A percentile compares a stretch with the other conserved stretches of the same genome.
Evolutionary conservation across 1,284 basidiomycete species (phyloP).

Genomic region (Irpex sp.): DNA sequence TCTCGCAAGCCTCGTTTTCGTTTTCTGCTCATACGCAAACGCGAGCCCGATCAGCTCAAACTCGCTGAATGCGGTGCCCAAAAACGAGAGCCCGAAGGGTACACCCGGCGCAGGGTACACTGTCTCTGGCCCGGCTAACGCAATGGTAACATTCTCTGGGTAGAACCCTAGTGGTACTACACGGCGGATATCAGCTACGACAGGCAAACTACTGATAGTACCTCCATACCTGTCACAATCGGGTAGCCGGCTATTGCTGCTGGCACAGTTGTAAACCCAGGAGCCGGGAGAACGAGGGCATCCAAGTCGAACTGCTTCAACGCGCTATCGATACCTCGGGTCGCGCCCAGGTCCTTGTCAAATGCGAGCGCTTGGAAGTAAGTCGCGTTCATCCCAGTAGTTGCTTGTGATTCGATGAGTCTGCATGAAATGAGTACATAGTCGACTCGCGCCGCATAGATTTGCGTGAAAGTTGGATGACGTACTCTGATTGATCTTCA

Average conservation of each 20-base stretch:
- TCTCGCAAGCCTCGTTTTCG: conserved; percentile 47
- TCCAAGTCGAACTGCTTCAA: conserved; percentile 49
- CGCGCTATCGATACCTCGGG: conserved; percentile 56
- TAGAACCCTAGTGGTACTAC: conserved; percentile 61
- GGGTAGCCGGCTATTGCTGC: conserved; percentile 60
- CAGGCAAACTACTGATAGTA: not conserved
- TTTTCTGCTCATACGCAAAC: conserved; percentile 66
- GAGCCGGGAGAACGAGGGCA: conserved; percentile 54
- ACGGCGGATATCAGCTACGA: not conserved
- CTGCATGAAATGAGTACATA: not conserved
- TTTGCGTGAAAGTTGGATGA: no score
- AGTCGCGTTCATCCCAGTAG: conserved; percentile 2
- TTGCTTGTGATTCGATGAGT: conserved; percentile 14
- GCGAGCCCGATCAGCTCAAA: conserved; percentile 55
- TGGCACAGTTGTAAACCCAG: conserved; percentile 43
- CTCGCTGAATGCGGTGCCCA: conserved; percentile 63
- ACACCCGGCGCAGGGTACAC: conserved; percentile 55
- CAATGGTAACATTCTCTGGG: conserved; percentile 39
- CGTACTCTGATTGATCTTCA: conserved; percentile 42
- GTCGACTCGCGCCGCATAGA: no score
- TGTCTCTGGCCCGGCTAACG: conserved; percentile 29
- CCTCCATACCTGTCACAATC: conserved; percentile 44
- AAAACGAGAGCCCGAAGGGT: conserved; percentile 62
- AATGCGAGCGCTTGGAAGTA: conserved; percentile 48
- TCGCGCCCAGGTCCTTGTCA: conserved; percentile 49